Percentiles rank a stretch among this genome's conserved stretches.
Conservation (phyloP, 139 green algal species). For the Coelastrella sp. region DNA sequence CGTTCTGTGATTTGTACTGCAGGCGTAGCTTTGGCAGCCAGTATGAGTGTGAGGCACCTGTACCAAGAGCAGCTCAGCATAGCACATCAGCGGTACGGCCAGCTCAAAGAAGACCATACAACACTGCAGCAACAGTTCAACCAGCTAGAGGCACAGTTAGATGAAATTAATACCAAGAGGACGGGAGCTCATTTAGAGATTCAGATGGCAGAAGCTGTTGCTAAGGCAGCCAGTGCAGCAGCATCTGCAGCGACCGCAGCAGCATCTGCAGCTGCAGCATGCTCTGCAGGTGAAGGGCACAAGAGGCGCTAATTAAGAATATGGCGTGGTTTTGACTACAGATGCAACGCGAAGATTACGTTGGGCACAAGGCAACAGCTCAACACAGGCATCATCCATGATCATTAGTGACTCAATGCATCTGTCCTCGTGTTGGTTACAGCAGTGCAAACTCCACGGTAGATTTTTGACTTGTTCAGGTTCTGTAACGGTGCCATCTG, state of each 20-base stretch:
- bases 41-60: not conserved
- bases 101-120: not conserved
- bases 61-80: conserved; percentile 28
- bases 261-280: conserved; percentile 7
- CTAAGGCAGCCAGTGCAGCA: conserved; percentile 18
- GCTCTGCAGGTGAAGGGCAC: not conserved
- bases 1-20: not conserved
- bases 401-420: no score
- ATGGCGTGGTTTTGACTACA: no score
- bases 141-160: conserved; percentile 16
- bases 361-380: no score
- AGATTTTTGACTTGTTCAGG: no score
- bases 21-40: conserved; percentile 6
- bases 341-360: no score
- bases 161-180: not conserved
- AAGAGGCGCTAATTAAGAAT: not conserved
- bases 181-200: conserved; percentile 4
- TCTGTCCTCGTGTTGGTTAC: no score
- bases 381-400: no score
- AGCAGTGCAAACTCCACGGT: no score
- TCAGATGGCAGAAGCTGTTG: conserved; percentile 34
- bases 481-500: no score
- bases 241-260: conserved; percentile 29
- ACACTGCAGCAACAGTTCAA: not conserved
- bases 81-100: not conserved